phyloP scores from a whole-genome alignment of 2,329 filamentous ascomycete species.

The Alternaria gansuensis region DNA sequence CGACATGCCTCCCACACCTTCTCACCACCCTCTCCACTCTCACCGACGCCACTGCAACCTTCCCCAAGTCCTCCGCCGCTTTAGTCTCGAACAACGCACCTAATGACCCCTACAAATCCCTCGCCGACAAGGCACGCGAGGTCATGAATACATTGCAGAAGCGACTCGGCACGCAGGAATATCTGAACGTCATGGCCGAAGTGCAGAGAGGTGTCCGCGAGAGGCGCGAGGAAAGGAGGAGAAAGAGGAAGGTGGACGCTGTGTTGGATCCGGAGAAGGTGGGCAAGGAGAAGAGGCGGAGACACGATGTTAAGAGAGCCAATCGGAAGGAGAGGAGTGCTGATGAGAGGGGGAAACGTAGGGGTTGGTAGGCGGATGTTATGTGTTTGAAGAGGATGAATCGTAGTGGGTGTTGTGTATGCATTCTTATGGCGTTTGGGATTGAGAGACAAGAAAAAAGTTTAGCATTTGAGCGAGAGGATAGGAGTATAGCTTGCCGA shows the following conservation, averaged over 20 bases:
- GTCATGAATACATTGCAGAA: slow-evolving; percentile 84
- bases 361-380: slow-evolving; percentile 65
- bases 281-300: slow-evolving; percentile 77
- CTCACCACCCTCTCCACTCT: slow-evolving; percentile 80
- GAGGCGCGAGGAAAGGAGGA: slow-evolving; percentile 75
- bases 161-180: slow-evolving; percentile 81
- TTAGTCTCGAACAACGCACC: slow-evolving; percentile 63
- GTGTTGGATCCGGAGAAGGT: slow-evolving; percentile 82
- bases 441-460: neutral
- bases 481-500: neutral
- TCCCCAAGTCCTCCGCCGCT: slow-evolving; percentile 73
- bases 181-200: slow-evolving; percentile 75
- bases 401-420: neutral
- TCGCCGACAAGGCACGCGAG: slow-evolving; percentile 77
- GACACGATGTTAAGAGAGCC: slow-evolving; percentile 64
- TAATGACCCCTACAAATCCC: slow-evolving; percentile 70
- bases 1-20: slow-evolving; percentile 70
- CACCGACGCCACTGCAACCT: slow-evolving; percentile 78
- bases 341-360: slow-evolving; percentile 75
- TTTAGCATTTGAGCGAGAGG: neutral
- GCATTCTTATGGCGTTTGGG: slow-evolving; percentile 2
- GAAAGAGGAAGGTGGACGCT: slow-evolving; percentile 89
- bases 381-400: neutral
- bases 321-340: slow-evolving; percentile 76
- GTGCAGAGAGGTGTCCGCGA: slow-evolving; percentile 77